phyloP scores from a whole-genome alignment of 2,329 filamentous ascomycete species.

The Colletotrichum karsti region DNA sequence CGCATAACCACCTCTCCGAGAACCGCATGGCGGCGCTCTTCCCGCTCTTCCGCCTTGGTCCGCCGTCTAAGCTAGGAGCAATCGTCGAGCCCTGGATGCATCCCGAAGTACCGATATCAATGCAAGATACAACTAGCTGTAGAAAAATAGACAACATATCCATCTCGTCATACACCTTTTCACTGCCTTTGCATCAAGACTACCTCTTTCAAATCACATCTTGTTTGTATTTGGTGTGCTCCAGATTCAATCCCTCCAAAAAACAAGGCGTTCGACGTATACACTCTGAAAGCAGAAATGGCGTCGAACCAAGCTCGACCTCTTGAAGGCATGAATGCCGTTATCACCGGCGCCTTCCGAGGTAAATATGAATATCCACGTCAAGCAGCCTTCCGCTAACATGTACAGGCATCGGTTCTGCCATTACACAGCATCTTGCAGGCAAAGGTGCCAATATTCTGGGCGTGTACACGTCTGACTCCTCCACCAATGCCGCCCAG shows the following conservation, averaged over 20 bases:
- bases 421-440: slow-evolving; percentile 73
- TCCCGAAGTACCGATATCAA: neutral
- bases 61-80: neutral
- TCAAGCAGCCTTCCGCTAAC: neutral
- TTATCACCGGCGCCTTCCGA: neutral
- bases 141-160: neutral
- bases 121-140: neutral
- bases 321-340: neutral
- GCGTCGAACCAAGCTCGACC: neutral
- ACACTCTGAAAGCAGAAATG: neutral
- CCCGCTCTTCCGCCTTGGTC: neutral
- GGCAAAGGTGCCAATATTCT: slow-evolving; percentile 74
- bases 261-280: neutral
- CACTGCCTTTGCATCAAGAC: neutral
- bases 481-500: slow-evolving; percentile 36
- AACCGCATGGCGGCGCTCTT: neutral
- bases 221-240: neutral
- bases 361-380: neutral
- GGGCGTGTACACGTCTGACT: slow-evolving; percentile 71
- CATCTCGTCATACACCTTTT: neutral
- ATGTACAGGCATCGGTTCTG: slow-evolving; percentile 71
- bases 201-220: neutral
- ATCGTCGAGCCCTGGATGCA: neutral
- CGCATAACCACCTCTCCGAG: too few relatives aligned
- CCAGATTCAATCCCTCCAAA: neutral